Evolutionary conservation across 192 early-diverging fungal genomes (phyloP), one percentile per base, ranked within the genome.

Genomic region (Linnemannia hyalina): DNA sequence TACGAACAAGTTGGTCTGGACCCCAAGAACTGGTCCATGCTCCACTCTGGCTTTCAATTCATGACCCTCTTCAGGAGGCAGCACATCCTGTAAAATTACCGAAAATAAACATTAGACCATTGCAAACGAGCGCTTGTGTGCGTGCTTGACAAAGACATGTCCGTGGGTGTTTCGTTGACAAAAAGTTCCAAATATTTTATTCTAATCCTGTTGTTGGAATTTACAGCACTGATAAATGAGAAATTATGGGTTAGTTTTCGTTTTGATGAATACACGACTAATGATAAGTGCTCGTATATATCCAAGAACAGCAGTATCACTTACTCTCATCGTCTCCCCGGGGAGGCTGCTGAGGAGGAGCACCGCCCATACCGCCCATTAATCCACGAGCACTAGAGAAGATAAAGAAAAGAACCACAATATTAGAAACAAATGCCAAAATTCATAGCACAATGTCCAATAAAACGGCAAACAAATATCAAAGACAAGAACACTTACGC

Each of bases 61-160:
- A 92, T 90, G 88, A 81, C 75, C 46, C 79, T 92, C n/a, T 92
- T 92, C 35, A 89, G 86, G 57, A 87, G 88, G 41, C 90, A 92
- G n/a, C 86, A 89, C 47, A 75, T 92, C 73, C 65, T 92, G 73
- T 92, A 89, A 81, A 74, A 73, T 38, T 0, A 77, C 16, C 18
- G 35, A 4, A 77, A 73, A 63, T 29, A 74, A 47, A 46, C n/a
- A 52, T 70, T 10, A 42, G 29, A 40, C 1, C 47, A 23, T 55
- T 60, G 35, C 20, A 65, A 7, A n/a, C 49, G 18, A 52, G 18
- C 16, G 16, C 16, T 18, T 0, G 49, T 6, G 16, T 52, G 22
- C 11, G 35, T 47, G 7, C 0, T 35, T 26, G 4, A 73, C 71
- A 73, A 2, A 3, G 8, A 57, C 23, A 6, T 26, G n/a, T 29